phyloP scores from a whole-genome alignment of 1,139 yeast species.

The Zygoascus hellenicus region DNA sequence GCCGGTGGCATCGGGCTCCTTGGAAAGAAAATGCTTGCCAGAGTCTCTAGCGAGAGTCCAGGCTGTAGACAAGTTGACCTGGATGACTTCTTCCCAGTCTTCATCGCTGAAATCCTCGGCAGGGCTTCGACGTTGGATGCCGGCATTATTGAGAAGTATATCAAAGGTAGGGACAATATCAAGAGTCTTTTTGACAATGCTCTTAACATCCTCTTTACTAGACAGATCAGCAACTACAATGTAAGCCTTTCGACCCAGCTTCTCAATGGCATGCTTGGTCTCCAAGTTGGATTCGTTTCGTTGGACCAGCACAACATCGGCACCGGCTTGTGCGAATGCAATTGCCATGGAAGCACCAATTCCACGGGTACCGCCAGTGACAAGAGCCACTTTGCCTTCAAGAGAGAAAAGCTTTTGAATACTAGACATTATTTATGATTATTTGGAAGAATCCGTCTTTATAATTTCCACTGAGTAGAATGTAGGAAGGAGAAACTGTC shows the following conservation, averaged over 20 bases:
- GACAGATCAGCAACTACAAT: slow-evolving; percentile 29
- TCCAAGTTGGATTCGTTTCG: slow-evolving; percentile 17
- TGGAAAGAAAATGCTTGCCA: slow-evolving; percentile 40
- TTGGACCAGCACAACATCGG: slow-evolving; percentile 37
- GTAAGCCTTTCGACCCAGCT: slow-evolving; percentile 27
- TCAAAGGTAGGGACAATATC: slow-evolving; percentile 38
- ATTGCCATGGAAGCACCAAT: slow-evolving; percentile 41
- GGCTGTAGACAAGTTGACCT: slow-evolving; percentile 46
- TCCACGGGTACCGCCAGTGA: slow-evolving; percentile 43
- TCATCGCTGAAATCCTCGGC: slow-evolving; percentile 39
- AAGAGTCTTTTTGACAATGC: slow-evolving; percentile 32
- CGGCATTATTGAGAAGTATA: slow-evolving; percentile 53
- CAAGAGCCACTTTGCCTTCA: slow-evolving; percentile 38
- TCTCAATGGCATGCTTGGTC: slow-evolving; percentile 23
- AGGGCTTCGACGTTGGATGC: slow-evolving; percentile 40
- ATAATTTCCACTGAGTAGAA: not conserved
- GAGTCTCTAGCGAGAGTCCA: slow-evolving; percentile 43
- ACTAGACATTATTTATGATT: slow-evolving; percentile 1
- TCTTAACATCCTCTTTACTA: slow-evolving; percentile 28
- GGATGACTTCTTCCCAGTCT: slow-evolving; percentile 43
- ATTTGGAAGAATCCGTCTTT: no score
- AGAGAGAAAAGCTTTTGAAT: slow-evolving; percentile 32
- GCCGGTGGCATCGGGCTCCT: slow-evolving; percentile 33
- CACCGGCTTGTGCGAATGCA: slow-evolving; percentile 42
- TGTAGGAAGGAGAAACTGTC: slow-evolving; percentile 1